Evolutionary conservation across 306 rosid species (phyloP), one percentile per base, ranked within the genome.

Genomic region (Vigna angularis): DNA sequence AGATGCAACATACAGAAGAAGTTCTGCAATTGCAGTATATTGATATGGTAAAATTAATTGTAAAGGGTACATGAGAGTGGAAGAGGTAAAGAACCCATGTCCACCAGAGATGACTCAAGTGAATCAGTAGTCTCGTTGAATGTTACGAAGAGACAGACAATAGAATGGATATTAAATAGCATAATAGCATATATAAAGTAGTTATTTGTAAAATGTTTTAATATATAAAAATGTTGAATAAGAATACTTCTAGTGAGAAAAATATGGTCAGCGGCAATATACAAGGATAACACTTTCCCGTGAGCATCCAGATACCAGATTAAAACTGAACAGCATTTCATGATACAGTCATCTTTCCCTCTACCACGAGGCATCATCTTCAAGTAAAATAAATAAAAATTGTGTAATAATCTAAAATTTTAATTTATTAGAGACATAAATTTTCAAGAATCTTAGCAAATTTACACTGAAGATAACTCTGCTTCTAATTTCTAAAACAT

Each of bases 351-450:
- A 58, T 48, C 36, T 50, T 49, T 81, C 24, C 45, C 15, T 58
- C 63, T 42, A 78, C 32, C 62, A 77, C 24, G 17, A 13, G 15
- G 18, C 74, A 52, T 40, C 53, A 64, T 52, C 14, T 44, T 62
- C 24, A 71, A 22, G 34, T 63, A 22, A 66, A 75, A 14, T 75
- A 18, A 63, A 62, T 26, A 26, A 44, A 12, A 75, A 49, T 75
- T 67, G 9, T 12, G 49, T 12, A 4, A 28, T 26, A 70, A 38
- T 44, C 16, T 26, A 70, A 36, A 36, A 20, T 48, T 18, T 53
- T 44, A 63, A 63, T 78, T 24, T 52, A 45, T 72, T 28, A 73
- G 5, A 30, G 50, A 13, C 51, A 14, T 28, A 53, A 49, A 42
- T 44, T 28, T 45, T 71, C 64, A 70, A 51, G 26, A 71, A 24